Evolutionary conservation across 345 rosid genomes (phyloP).

Genomic region (Bruguiera gymnorhiza): DNA sequence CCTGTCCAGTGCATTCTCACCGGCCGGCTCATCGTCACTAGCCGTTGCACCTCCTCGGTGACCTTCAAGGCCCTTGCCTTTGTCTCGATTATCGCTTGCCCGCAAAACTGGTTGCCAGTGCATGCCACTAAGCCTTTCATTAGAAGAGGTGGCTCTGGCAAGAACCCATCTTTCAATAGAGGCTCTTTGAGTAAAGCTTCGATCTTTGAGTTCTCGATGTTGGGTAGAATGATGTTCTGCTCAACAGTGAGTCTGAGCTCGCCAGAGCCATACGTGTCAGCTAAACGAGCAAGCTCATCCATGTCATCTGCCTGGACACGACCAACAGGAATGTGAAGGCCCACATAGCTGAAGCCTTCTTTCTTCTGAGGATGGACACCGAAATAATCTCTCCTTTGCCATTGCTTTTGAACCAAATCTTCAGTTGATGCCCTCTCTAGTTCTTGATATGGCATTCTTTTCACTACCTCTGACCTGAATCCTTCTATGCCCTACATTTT

Average conservation of each 20-base stretch:
- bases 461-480: slow-evolving; percentile 70
- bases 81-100: slow-evolving; percentile 93
- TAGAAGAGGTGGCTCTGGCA: slow-evolving; percentile 71
- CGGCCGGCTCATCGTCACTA: slow-evolving; percentile 53
- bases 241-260: slow-evolving; percentile 92
- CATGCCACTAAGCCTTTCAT: slow-evolving; percentile 91
- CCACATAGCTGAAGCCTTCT: slow-evolving; percentile 75
- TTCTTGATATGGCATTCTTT: slow-evolving; percentile 60
- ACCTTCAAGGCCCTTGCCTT: slow-evolving; percentile 84
- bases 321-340: slow-evolving; percentile 87
- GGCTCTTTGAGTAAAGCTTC: slow-evolving; percentile 67
- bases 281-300: slow-evolving; percentile 77
- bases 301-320: slow-evolving; percentile 88
- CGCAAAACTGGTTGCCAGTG: slow-evolving; percentile 91
- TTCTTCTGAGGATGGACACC: slow-evolving; percentile 91
- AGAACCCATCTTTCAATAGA: slow-evolving; percentile 49
- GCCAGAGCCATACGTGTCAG: slow-evolving; percentile 74
- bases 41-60: slow-evolving; percentile 76
- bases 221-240: slow-evolving; percentile 86
- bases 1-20: slow-evolving; percentile 99
- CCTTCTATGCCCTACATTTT: slow-evolving; percentile 75
- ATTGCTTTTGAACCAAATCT: slow-evolving; percentile 65
- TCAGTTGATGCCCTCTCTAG: slow-evolving; percentile 64
- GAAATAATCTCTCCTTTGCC: slow-evolving; percentile 79
- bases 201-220: slow-evolving; percentile 64